A percentile compares a stretch with the other conserved stretches of the same genome.
Evolutionary conservation across 192 early-diverging fungal species (phyloP).

Genomic region (Thoreauomyces humboldtii): DNA sequence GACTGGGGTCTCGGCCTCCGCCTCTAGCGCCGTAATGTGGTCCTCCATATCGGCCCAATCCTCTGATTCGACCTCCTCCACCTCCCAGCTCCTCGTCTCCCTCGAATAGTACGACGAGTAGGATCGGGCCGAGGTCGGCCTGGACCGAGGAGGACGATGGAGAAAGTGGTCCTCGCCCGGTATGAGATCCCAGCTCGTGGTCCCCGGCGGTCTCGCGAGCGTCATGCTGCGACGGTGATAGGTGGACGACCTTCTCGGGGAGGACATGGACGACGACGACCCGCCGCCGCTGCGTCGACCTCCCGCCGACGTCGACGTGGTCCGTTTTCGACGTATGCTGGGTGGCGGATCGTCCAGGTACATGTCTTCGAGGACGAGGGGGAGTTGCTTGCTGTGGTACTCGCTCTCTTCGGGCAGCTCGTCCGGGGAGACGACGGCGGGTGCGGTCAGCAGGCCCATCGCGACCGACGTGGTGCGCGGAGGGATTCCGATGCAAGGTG

Average conservation of each 20-base stretch:
- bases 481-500: conserved; percentile 8
- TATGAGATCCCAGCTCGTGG: conserved; percentile 1
- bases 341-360: background rate
- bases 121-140: too few species aligned
- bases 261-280: background rate
- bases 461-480: conserved; percentile 20
- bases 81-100: too few species aligned
- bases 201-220: background rate
- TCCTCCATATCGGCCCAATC: too few species aligned
- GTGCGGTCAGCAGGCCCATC: too few species aligned
- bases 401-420: too few species aligned
- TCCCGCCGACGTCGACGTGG: background rate
- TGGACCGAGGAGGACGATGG: too few species aligned
- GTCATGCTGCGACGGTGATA: background rate
- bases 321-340: background rate
- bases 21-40: too few species aligned
- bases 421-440: too few species aligned
- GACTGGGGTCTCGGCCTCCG: too few species aligned
- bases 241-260: background rate
- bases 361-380: background rate
- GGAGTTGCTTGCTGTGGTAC: background rate
- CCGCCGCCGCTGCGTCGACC: background rate
- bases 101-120: too few species aligned
- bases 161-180: background rate
- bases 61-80: too few species aligned